Percentiles rank a stretch among this genome's conserved stretches.
Conservation (phyloP, 169 alveolate species). For the Babesia caballi region DNA sequence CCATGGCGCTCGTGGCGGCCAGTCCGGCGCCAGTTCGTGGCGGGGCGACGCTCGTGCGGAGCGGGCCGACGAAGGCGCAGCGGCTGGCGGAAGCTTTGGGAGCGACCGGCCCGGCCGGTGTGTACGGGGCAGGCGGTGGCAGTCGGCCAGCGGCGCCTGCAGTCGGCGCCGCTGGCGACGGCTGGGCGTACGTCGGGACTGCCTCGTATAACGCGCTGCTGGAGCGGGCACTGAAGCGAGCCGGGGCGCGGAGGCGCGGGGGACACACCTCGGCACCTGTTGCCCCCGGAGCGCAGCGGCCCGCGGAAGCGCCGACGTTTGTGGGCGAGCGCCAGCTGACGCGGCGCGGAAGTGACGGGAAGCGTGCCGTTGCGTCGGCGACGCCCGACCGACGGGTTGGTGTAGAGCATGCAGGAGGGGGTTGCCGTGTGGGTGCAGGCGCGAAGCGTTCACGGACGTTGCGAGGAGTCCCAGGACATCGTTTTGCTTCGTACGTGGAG, state of each 20-base stretch:
- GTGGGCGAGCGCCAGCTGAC: neutral
- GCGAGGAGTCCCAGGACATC: neutral
- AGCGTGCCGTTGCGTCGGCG: neutral
- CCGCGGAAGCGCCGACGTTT: neutral
- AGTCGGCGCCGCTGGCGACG: neutral
- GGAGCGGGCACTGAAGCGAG: slow-evolving; percentile 8
- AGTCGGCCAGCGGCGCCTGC: neutral
- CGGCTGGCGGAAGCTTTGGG: neutral
- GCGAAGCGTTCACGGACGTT: neutral
- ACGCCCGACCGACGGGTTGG: neutral
- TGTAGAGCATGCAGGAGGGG: no score
- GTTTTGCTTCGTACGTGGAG: neutral
- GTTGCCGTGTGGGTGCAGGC: neutral
- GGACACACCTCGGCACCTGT: neutral
- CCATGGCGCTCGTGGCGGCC: slow-evolving; percentile 7
- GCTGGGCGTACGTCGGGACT: slow-evolving; percentile 12
- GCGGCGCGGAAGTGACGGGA: neutral
- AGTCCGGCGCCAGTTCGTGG: neutral
- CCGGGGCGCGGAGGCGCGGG: neutral
- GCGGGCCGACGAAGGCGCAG: neutral
- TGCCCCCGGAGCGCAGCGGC: neutral
- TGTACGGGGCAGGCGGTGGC: neutral
- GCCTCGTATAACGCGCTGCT: neutral
- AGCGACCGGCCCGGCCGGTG: neutral
- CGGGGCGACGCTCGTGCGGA: slow-evolving; percentile 11